A percentile compares a stretch with the other conserved stretches of the same genome.
phyloP scores from a whole-genome alignment of 345 rosid genomes.

The Populus deltoides region DNA sequence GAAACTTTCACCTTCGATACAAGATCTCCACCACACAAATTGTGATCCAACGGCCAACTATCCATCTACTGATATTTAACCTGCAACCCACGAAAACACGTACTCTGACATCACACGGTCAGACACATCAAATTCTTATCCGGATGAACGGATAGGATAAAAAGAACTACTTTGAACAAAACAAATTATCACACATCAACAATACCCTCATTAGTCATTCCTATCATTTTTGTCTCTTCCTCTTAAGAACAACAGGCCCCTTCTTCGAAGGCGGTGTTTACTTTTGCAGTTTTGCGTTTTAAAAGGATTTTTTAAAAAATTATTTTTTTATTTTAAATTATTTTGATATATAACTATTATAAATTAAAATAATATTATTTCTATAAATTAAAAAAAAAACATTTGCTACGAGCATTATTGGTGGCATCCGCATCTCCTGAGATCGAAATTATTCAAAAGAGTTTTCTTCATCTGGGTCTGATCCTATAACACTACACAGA shows the following conservation, averaged over 20 bases:
- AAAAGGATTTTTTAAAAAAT: too few species aligned
- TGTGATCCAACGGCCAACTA: background rate
- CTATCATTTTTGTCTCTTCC: background rate
- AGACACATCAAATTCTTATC: background rate
- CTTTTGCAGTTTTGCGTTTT: too few species aligned
- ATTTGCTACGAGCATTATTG: background rate
- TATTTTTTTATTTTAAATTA: too few species aligned
- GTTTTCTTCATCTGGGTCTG: constrained; percentile 7
- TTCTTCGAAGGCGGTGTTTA: too few species aligned
- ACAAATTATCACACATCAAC: background rate
- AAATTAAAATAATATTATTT: too few species aligned
- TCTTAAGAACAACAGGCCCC: background rate
- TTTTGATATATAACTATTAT: too few species aligned
- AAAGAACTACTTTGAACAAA: background rate
- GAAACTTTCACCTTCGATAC: background rate
- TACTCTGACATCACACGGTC: background rate
- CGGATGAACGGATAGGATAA: background rate
- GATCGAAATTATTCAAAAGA: background rate
- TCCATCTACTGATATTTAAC: too few species aligned
- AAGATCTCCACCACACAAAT: background rate
- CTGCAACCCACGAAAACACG: background rate
- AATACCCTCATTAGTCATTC: background rate
- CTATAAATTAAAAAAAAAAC: too few species aligned
- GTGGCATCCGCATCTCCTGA: background rate
- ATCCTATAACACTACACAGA: constrained; percentile 6